Base-by-base conservation (phyloP, 106 monocot species). In the Phalaenopsis equestris region DNA sequence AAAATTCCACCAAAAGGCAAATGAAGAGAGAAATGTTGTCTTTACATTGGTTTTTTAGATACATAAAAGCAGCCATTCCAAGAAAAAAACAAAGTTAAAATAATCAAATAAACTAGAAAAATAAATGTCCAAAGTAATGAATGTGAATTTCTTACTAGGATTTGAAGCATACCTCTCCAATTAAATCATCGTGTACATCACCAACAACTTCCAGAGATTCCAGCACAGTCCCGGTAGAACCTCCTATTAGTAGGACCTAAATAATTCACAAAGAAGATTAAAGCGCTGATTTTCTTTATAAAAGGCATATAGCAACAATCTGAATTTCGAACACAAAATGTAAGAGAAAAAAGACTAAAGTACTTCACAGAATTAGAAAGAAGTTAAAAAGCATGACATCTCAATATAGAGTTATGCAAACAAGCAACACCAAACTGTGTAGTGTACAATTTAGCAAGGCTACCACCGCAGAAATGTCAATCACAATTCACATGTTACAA, bases 191-290 rank as follows among this genome's bases (percentile, higher is more conserved):
- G 65, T 83, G 80, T 21, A 72, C 86, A 86, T 94, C 97, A 77
- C 97, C 97, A 7, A 94, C 87, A 76, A 97, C 97, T 89, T 97
- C 87, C 37, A 97, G 82, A 61, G 92, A 83, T 88, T 90, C 97
- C 49, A 97, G 94, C 97, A 97, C 94, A 5, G 90, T 94, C 15
- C 97, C 94, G 3, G 97, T 97, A 68, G 97, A 94, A 30, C 97
- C 97, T 84, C 97, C 97, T 85, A 97, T 97, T 77, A 97, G 83
- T 75, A 97, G 79, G 18, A 97, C 97, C 97, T 97, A 80, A 55
- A 83, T 67, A 43, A 55, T 46, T 24, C 30, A 70, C 70, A 70
- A 70, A 70, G 39, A 70, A 3, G 70, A 14, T 70, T 70, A 37
- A 37, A 70, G 70, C 70, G 39, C 7, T 37, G 70, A 38, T 70